Percentiles rank a stretch among this genome's conserved stretches.
phyloP scores from a whole-genome alignment of 2,329 filamentous ascomycete genomes.

The Periglandula ipomoeae region DNA sequence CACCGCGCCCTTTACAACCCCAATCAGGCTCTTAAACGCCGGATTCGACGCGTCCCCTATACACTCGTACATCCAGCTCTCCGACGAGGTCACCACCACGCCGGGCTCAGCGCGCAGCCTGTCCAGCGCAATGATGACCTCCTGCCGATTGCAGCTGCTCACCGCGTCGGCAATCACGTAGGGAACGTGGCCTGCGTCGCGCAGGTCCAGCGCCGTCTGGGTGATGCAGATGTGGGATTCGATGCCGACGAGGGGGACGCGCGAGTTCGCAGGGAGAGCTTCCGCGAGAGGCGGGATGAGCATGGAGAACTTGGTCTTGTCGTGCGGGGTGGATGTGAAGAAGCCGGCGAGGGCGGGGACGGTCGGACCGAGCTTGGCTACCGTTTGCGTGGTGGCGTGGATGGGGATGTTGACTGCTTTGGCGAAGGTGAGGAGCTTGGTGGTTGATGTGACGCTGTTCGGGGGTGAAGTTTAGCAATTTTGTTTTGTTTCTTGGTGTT shows the following conservation, averaged over 20 bases:
- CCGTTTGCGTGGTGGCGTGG: constrained; percentile 79
- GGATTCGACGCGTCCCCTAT: constrained; percentile 69
- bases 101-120: constrained; percentile 63
- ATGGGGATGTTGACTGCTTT: constrained; percentile 64
- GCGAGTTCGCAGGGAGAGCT: constrained; percentile 28
- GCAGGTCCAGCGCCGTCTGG: constrained; percentile 79
- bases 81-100: constrained; percentile 72
- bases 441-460: constrained; percentile 54
- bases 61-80: constrained; percentile 83
- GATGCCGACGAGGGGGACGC: constrained; percentile 78
- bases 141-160: constrained; percentile 74
- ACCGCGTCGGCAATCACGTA: constrained; percentile 87
- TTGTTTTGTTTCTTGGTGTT: not conserved
- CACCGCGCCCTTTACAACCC: constrained; percentile 68
- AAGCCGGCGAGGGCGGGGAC: constrained; percentile 58
- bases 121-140: constrained; percentile 70
- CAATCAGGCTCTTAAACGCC: constrained; percentile 65
- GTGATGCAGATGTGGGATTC: constrained; percentile 92
- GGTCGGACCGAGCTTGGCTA: constrained; percentile 67
- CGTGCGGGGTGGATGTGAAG: constrained; percentile 49
- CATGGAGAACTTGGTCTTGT: constrained; percentile 93
- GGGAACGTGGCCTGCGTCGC: constrained; percentile 66
- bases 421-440: constrained; percentile 59
- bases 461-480: no score
- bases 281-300: constrained; percentile 56